Conservation (phyloP, 2,329 filamentous ascomycete genomes). For the Sporothrix brunneoviolacea region DNA sequence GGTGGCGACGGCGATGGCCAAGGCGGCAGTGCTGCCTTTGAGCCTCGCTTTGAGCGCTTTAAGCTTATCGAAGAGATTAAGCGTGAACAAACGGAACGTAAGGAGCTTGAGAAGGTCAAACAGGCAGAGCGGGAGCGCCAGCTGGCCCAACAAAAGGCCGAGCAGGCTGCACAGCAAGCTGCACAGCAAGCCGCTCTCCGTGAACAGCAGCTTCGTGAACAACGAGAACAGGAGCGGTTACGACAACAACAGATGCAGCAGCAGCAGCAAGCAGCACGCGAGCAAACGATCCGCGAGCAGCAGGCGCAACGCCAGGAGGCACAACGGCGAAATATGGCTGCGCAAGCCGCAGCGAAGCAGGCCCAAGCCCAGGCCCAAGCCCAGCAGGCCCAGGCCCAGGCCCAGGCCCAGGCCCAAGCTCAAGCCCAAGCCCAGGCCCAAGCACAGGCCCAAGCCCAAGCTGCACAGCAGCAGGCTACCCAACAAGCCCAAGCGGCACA, state of each 20-base stretch:
- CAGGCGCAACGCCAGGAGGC: conserved; percentile 30
- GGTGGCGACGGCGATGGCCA: conserved; percentile 68
- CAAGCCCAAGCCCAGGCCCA: conserved; percentile 16
- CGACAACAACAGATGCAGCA: conserved; percentile 10
- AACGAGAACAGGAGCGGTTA: conserved; percentile 15
- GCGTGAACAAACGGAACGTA: conserved; percentile 67
- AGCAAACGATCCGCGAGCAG: conserved; percentile 34
- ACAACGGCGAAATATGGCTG: conserved; percentile 26
- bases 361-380: conserved; percentile 20
- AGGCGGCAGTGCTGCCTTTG: conserved; percentile 65
- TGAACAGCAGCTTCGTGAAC: conserved; percentile 21
- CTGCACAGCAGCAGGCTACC: conserved; percentile 15
- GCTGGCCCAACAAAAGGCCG: conserved; percentile 43
- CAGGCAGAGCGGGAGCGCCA: conserved; percentile 54
- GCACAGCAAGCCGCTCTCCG: conserved; percentile 10
- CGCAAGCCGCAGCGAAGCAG: conserved; percentile 21
- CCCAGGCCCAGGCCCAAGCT: conserved; percentile 26
- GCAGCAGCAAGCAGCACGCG: conserved; percentile 28
- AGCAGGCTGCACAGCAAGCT: conserved; percentile 26
- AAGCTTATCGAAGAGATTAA: conserved; percentile 86
- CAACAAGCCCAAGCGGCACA: conserved; percentile 15
- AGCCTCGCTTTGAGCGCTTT: conserved; percentile 82
- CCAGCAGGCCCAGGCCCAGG: conserved; percentile 1
- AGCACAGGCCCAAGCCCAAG: conserved; percentile 20
- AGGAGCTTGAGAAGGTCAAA: conserved; percentile 66